Base-by-base conservation (phyloP, 176 grass and related monocot species). In the Panicum miliaceum region DNA sequence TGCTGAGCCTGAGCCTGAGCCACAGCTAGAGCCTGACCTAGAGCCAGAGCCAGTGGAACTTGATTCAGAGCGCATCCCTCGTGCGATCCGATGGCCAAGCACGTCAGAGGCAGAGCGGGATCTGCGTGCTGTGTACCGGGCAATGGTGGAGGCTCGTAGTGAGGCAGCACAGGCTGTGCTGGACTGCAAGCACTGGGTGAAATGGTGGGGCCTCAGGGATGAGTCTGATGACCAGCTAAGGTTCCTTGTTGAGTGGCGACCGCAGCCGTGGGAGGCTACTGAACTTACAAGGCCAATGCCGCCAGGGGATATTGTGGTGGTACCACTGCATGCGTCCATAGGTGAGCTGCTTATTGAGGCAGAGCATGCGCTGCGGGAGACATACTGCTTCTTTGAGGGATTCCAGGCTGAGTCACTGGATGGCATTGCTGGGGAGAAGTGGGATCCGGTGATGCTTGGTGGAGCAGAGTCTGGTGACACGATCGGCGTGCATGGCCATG, bases 391-490 rank as follows among this genome's bases (percentile, higher is more conserved):
- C 56, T 82, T 98, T 77, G 88, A 94, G 62, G 72, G 68, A 77
- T 98, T 98, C 79, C 73, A 23, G 57, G 96, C 85, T 10, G 78
- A 85, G 53, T 71, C 64, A 13, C 50, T 95, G 64, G 82, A 95
- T 56, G 93, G 96, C 9, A 80, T 95, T 61, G 69, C 80, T 70
- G 96, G 96, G 43, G 89, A 98, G 80, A 84, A 82, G 47, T 92
- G 93, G 93, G 96, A 98, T 58, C 93, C 96, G 2, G 96, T 98
- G 83, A 85, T 98, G 87, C 88, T 92, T 87, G 95, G 95, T 68
- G 95, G 95, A 45, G 92, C 89, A n/a, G 84, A 98, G 82, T 91
- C 90, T 8, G 91, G 92, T 54, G 88, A 82, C 79, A 82, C 73
- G 19, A 84, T 89, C 27, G 66, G 96, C 13, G 89, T 89, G 56